Percentiles rank a stretch among this genome's conserved stretches.
phyloP scores from a whole-genome alignment of 169 alveolate species.

The Plasmodium fragile region DNA sequence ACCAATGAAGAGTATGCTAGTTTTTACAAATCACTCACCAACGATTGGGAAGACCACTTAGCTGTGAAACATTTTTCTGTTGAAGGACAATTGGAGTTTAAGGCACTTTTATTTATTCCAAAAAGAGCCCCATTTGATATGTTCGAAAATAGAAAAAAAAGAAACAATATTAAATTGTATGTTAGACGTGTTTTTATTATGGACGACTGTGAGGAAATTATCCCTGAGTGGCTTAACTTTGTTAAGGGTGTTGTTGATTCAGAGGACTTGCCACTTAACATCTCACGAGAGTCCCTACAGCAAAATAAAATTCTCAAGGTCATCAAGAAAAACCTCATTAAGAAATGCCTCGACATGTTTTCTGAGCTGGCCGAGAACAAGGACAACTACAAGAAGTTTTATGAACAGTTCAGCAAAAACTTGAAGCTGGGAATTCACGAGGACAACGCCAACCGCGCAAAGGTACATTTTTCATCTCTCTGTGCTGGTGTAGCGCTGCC shows the following conservation, averaged over 20 bases:
- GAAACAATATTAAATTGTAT: slow-evolving; percentile 98
- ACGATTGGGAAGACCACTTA: slow-evolving; percentile 99
- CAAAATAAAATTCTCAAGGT: slow-evolving; percentile 99
- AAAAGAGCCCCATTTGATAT: slow-evolving; percentile 99
- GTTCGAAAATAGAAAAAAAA: slow-evolving; percentile 99
- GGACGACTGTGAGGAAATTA: slow-evolving; percentile 99
- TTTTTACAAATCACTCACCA: slow-evolving; percentile 98
- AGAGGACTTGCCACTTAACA: slow-evolving; percentile 99
- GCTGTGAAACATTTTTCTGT: slow-evolving; percentile 99
- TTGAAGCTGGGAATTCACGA: slow-evolving; percentile 99
- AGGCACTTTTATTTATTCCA: slow-evolving; percentile 99
- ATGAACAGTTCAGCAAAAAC: slow-evolving; percentile 99
- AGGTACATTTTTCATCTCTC: slow-evolving; percentile 83
- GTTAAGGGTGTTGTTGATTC: slow-evolving; percentile 99
- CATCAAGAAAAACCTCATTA: slow-evolving; percentile 97
- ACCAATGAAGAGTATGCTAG: slow-evolving; percentile 99
- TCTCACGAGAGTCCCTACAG: slow-evolving; percentile 98
- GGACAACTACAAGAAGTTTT: slow-evolving; percentile 99
- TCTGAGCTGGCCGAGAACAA: slow-evolving; percentile 98
- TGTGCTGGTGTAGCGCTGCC: not conserved
- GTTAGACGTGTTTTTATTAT: slow-evolving; percentile 99
- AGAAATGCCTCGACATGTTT: slow-evolving; percentile 99
- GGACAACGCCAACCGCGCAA: slow-evolving; percentile 97
- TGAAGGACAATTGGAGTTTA: slow-evolving; percentile 99
- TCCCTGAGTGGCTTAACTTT: slow-evolving; percentile 99